Base-by-base conservation (phyloP, 768 basidiomycete species). In the Amanita rimosa region DNA sequence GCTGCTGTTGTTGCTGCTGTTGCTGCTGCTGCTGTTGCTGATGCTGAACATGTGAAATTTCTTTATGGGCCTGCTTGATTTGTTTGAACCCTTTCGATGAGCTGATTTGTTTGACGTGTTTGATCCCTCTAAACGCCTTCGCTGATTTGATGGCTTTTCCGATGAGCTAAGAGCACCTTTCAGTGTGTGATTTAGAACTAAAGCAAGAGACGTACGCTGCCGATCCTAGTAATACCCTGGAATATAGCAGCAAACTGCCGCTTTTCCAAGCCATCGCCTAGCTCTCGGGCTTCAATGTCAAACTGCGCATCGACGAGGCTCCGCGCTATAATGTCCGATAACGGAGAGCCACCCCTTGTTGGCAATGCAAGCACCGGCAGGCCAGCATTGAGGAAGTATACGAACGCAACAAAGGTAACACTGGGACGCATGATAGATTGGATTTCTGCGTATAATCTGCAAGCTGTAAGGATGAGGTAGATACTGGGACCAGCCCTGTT, bases 401-500 rank as follows among this genome's bases (percentile, higher is more conserved):
- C 1, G n/a, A 46, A 6, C 24, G 45, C 7, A 9, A 46, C 14
- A 24, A 46, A 4, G 6, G 45, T 13, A 16, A 46, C 14, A 14
- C 21, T 24, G 10, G 16, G 14, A 17, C 45, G 45, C 45, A 46
- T 46, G 24, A 22, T 37, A 19, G 9, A 4, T 19, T 44, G 1
- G 31, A 10, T n/a, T n/a, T n/a, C 10, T 31, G 10, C 29, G 31
- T 31, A 44, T 33, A 22, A 21, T 39, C 17, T 33, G 31, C 29
- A 29, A 29, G 29, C 10, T 29, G 29, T 10, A 29, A 29, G 29
- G 4, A 29, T 29, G 31, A 13, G 31, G 17, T 14, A 10, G 17
- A 13, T 13, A 19, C 7, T 37, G 45, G 45, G 45, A 46, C 45
- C 45, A 27, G 45, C 45, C 45, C 35, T 37, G n/a, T 26, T 9